Evolutionary conservation across 2,329 filamentous ascomycete genomes (phyloP).

Genomic region (Fusarium sp.): DNA sequence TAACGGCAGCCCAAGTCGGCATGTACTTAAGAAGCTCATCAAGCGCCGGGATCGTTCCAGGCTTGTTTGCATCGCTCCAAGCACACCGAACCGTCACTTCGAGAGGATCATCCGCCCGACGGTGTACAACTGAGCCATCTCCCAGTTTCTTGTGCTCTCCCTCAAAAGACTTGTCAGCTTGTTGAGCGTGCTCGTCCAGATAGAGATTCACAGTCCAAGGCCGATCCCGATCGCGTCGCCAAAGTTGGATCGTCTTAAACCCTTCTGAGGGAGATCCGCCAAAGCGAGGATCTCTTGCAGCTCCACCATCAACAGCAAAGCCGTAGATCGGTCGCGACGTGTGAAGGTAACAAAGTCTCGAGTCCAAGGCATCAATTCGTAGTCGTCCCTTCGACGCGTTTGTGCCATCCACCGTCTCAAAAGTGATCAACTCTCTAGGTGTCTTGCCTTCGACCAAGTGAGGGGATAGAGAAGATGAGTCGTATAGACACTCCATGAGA

Average conservation of each 20-base stretch:
- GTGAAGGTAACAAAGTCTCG: conserved; percentile 79
- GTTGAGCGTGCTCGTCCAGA: conserved; percentile 30
- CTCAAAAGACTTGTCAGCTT: not conserved
- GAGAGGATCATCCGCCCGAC: conserved; percentile 49
- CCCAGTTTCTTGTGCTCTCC: not conserved
- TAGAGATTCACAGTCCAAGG: conserved; percentile 74
- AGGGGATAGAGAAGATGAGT: conserved; percentile 70
- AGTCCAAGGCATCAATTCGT: conserved; percentile 77
- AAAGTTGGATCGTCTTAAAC: conserved; percentile 78
- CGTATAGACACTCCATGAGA: conserved; percentile 77
- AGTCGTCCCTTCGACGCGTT: conserved; percentile 68
- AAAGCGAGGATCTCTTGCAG: conserved; percentile 72
- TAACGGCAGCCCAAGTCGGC: conserved; percentile 83
- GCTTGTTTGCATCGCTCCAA: conserved; percentile 87
- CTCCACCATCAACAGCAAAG: conserved; percentile 73
- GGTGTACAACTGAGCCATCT: not conserved
- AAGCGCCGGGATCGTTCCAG: conserved; percentile 81
- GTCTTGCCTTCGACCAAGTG: conserved; percentile 65
- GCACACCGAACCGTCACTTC: conserved; percentile 79
- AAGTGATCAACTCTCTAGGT: conserved; percentile 70
- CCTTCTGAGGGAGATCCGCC: conserved; percentile 72
- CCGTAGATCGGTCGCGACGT: conserved; percentile 76
- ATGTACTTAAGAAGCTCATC: conserved; percentile 82
- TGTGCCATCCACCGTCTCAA: conserved; percentile 54
- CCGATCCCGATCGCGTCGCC: conserved; percentile 83